phyloP scores from a whole-genome alignment of 2,329 filamentous ascomycete genomes.

The Nakataea oryzae region DNA sequence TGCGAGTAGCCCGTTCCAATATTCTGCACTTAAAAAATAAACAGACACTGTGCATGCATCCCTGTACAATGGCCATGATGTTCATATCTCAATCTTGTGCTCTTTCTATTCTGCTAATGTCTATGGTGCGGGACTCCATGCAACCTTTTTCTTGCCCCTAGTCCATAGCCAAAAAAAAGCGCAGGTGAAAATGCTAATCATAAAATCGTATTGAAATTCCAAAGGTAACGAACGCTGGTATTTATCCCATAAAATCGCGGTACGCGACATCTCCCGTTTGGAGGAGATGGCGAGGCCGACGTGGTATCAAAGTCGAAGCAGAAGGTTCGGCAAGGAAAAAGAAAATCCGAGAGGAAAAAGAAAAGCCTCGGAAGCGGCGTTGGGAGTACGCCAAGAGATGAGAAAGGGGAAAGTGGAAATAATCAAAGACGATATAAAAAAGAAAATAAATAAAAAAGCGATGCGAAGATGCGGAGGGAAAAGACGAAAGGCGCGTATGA shows the following conservation, averaged over 20 bases:
- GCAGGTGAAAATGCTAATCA: neutral
- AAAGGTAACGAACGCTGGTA: neutral
- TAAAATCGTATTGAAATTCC: neutral
- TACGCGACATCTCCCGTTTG: neutral
- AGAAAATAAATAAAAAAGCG: neutral
- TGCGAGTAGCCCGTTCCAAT: neutral
- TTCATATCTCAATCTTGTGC: neutral
- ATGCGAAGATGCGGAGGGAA: no score
- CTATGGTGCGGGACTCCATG: neutral
- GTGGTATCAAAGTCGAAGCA: constrained; percentile 3
- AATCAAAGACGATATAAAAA: no score
- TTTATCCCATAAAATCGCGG: neutral
- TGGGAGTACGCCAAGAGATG: neutral
- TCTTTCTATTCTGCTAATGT: neutral
- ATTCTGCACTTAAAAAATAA: neutral
- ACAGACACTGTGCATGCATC: no score
- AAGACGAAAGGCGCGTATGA: no score
- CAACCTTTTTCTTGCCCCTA: neutral
- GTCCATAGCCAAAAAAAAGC: neutral
- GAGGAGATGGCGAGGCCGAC: neutral
- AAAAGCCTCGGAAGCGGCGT: neutral
- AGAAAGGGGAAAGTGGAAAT: neutral
- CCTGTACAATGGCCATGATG: neutral
- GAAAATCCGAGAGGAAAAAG: neutral
- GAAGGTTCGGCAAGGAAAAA: neutral